These are phyloP conservation scores for Tetratostichococcus sp. DNA, from an alignment of 139 green algal species.

Conservation along the genomic window DNA sequence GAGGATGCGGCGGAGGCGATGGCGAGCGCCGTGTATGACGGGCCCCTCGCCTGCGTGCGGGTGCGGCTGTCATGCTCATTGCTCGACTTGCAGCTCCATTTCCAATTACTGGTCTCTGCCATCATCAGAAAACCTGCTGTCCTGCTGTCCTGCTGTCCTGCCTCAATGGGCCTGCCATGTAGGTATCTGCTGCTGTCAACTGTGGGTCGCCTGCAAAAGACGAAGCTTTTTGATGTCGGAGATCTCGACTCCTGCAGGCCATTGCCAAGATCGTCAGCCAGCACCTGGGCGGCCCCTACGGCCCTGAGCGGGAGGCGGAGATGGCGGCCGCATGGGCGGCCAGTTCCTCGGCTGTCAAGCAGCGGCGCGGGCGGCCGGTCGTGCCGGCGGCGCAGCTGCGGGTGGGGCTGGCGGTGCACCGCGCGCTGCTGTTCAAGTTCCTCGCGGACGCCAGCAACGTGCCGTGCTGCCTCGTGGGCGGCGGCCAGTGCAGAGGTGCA, in stretches of 20 bases:
- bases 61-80: too few relatives aligned
- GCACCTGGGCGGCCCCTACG: constrained; percentile 38
- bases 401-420: constrained; percentile 57
- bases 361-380: constrained; percentile 29
- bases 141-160: too few relatives aligned
- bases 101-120: too few relatives aligned
- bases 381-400: constrained; percentile 56
- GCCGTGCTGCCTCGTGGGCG: constrained; percentile 52
- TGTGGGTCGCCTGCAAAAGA: too few relatives aligned
- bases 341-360: constrained; percentile 5
- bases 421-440: constrained; percentile 85
- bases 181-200: too few relatives aligned
- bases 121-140: too few relatives aligned
- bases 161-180: too few relatives aligned
- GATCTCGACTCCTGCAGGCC: constrained; percentile 25
- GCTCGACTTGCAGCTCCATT: too few relatives aligned
- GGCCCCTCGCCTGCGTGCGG: constrained; percentile 10
- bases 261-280: constrained; percentile 39
- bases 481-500: constrained; percentile 18
- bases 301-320: constrained; percentile 1
- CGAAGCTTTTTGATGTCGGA: too few relatives aligned
- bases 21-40: background rate
- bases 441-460: constrained; percentile 62
- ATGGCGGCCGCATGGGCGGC: background rate
- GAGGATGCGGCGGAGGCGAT: constrained; percentile 20